These are phyloP conservation scores for Metschnikowia continentalis DNA, from an alignment of 805 yeast species.

Conservation along the genomic window DNA sequence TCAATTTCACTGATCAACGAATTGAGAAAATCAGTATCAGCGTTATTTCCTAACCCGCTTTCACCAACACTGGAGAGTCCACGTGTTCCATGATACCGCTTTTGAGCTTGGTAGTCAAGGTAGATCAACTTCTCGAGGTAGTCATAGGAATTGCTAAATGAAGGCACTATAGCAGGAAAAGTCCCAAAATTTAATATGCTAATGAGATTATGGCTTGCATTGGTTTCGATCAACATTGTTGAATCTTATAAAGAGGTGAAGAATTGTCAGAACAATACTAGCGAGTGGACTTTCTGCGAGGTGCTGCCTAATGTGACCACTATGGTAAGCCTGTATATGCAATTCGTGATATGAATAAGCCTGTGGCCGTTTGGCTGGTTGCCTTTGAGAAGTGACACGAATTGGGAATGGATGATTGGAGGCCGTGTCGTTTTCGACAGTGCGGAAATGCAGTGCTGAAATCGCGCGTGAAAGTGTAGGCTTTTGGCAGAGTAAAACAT, in stretches of 20 bases:
- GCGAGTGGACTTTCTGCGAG: background rate
- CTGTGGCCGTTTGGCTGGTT: background rate
- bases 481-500: background rate
- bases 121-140: conserved; percentile 32
- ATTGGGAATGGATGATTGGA: background rate
- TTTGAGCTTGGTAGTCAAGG: conserved; percentile 36
- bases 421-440: background rate
- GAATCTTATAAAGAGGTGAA: background rate
- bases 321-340: background rate
- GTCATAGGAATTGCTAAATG: conserved; percentile 31
- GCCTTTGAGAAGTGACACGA: background rate
- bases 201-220: conserved; percentile 24
- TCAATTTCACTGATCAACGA: conserved; percentile 24
- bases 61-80: background rate
- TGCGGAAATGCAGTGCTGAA: conserved; percentile 2
- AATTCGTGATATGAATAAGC: background rate
- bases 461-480: conserved; percentile 4
- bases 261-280: background rate
- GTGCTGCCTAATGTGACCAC: background rate
- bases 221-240: conserved; percentile 24
- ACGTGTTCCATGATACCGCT: background rate
- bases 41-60: background rate
- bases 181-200: conserved; percentile 32
- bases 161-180: conserved; percentile 33
- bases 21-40: background rate